Evolutionary conservation across 2,329 filamentous ascomycete species (phyloP).

Genomic region (Pyrenophora tritici-repentis): DNA sequence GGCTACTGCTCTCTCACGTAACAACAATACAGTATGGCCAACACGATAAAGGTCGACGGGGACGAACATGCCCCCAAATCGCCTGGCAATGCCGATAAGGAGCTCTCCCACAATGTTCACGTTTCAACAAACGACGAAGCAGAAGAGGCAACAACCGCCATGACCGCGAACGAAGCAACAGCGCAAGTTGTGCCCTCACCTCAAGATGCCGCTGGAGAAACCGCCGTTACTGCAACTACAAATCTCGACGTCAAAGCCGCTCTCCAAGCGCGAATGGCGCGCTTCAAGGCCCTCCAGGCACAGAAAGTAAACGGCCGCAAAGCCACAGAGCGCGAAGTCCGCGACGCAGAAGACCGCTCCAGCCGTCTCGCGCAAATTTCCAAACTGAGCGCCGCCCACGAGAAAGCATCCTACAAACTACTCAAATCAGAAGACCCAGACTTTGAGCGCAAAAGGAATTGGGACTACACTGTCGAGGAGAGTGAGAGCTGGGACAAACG

Average conservation of each 20-base stretch:
- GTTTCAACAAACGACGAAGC: slow-evolving; percentile 1
- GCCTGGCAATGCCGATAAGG: neutral
- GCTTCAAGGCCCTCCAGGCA: slow-evolving; percentile 86
- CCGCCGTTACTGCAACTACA: slow-evolving; percentile 6
- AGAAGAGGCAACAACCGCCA: slow-evolving; percentile 4
- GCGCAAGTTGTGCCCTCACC: slow-evolving; percentile 7
- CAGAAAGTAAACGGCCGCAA: slow-evolving; percentile 64
- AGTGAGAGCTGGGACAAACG: slow-evolving; percentile 92
- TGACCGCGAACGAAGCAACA: slow-evolving; percentile 10
- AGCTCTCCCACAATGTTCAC: neutral
- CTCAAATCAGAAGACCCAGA: slow-evolving; percentile 91
- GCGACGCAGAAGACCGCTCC: slow-evolving; percentile 44
- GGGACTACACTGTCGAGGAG: slow-evolving; percentile 98
- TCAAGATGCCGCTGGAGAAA: slow-evolving; percentile 2
- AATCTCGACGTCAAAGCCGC: slow-evolving; percentile 36
- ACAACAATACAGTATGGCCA: slow-evolving; percentile 26
- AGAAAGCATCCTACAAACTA: slow-evolving; percentile 87
- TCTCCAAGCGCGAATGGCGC: slow-evolving; percentile 58
- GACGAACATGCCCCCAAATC: neutral
- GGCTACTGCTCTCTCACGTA: neutral
- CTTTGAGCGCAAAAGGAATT: slow-evolving; percentile 96
- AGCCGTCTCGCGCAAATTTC: slow-evolving; percentile 63
- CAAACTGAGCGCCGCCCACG: slow-evolving; percentile 81
- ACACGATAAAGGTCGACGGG: slow-evolving; percentile 20
- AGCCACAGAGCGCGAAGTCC: slow-evolving; percentile 58